Percentiles rank a stretch among this genome's conserved stretches.
Evolutionary conservation across 192 early-diverging fungal genomes (phyloP).

Genomic region (Linnemannia schmuckeri): DNA sequence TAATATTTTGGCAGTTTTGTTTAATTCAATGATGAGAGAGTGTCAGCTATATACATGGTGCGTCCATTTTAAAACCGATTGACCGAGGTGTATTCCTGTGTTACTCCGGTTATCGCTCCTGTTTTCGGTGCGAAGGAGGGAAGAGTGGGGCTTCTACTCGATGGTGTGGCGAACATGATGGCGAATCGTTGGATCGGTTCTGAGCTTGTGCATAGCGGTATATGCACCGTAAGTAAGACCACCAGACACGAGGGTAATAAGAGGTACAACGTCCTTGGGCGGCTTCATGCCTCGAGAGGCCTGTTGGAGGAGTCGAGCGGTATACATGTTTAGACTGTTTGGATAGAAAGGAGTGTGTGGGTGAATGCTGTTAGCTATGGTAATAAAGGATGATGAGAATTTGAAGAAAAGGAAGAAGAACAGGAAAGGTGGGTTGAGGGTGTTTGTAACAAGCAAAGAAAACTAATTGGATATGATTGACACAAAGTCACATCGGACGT

Average conservation of each 20-base stretch:
- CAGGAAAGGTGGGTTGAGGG: not conserved
- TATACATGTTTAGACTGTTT: conserved; percentile 17
- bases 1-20: not conserved
- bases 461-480: conserved; percentile 1
- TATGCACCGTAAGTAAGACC: conserved; percentile 16
- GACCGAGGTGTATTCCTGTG: not conserved
- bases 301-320: conserved; percentile 22
- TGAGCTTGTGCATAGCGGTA: conserved; percentile 21
- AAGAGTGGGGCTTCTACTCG: conserved; percentile 5
- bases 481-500: not conserved
- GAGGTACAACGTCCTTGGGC: conserved; percentile 19
- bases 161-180: conserved; percentile 24
- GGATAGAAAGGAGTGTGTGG: not conserved
- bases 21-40: not conserved
- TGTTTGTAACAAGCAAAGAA: not conserved
- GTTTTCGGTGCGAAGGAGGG: not conserved
- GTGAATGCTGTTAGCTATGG: not conserved
- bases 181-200: conserved; percentile 26
- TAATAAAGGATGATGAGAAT: not conserved
- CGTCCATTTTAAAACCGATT: not conserved
- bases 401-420: not conserved
- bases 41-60: not conserved
- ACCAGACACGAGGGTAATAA: conserved; percentile 24
- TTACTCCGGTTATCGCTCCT: not conserved
- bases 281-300: conserved; percentile 34